Evolutionary conservation across 371 early-diverging fungal genomes (phyloP).

Genomic region (Capniomyces stellatus): DNA sequence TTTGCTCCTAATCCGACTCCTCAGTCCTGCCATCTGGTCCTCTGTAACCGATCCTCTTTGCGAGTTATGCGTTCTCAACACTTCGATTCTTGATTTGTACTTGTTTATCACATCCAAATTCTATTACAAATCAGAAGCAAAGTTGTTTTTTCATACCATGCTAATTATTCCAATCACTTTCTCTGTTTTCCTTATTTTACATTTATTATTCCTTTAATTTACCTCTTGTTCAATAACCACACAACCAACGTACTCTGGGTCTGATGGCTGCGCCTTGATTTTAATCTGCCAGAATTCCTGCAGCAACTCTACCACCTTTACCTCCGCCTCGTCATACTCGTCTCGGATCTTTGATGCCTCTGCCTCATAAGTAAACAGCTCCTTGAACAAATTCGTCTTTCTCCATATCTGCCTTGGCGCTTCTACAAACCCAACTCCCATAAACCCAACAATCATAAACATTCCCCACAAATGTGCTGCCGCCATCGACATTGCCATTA

Average conservation of each 20-base stretch:
- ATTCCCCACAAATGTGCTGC: constrained; percentile 87
- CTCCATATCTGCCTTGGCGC: constrained; percentile 75
- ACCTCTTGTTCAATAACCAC: not conserved
- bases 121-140: not conserved
- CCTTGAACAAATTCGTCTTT: constrained; percentile 35
- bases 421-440: constrained; percentile 84
- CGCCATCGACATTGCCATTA: constrained; percentile 75
- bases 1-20: constrained; percentile 16
- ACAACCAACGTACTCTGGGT: not conserved
- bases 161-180: no score
- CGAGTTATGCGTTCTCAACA: not conserved
- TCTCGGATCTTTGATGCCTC: constrained; percentile 57
- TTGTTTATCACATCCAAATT: constrained; percentile 9
- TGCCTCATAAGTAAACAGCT: constrained; percentile 42
- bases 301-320: constrained; percentile 18
- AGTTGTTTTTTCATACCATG: no score
- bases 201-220: not conserved
- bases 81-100: constrained; percentile 7
- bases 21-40: constrained; percentile 13
- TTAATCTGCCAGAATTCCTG: constrained; percentile 13
- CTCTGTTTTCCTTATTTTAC: no score
- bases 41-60: constrained; percentile 11
- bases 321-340: constrained; percentile 24
- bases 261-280: constrained; percentile 8
- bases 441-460: constrained; percentile 60